Conservation (phyloP, 805 yeast genomes). For the Metschnikowia anglica region DNA sequence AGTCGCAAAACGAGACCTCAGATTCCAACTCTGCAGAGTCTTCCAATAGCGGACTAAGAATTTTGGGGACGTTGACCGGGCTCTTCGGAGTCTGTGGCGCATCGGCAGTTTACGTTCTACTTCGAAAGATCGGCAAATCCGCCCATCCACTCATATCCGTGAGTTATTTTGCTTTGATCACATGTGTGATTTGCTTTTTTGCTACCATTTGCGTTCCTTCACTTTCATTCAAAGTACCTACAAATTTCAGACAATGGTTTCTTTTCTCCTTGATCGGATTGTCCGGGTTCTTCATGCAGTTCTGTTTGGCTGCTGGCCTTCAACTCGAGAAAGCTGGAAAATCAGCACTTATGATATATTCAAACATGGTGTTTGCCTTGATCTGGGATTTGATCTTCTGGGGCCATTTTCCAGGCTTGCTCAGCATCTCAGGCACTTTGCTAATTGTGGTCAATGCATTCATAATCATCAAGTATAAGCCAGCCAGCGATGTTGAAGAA, state of each 20-base stretch:
- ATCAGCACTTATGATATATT: slow-evolving; percentile 71
- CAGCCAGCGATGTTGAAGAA: slow-evolving; percentile 20
- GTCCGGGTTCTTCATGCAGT: slow-evolving; percentile 82
- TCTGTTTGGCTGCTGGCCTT: slow-evolving; percentile 74
- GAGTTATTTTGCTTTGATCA: slow-evolving; percentile 65
- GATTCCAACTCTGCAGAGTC: slow-evolving; percentile 47
- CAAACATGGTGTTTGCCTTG: slow-evolving; percentile 76
- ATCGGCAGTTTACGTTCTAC: slow-evolving; percentile 63
- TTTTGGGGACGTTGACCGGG: slow-evolving; percentile 64
- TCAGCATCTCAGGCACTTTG: slow-evolving; percentile 67
- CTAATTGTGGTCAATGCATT: slow-evolving; percentile 68
- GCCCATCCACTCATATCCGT: slow-evolving; percentile 84
- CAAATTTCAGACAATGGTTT: slow-evolving; percentile 62
- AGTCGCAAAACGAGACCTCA: slow-evolving; percentile 30
- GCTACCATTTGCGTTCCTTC: slow-evolving; percentile 59
- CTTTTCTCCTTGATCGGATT: slow-evolving; percentile 62
- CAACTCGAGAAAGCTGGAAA: slow-evolving; percentile 78
- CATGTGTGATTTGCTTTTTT: slow-evolving; percentile 52
- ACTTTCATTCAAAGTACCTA: slow-evolving; percentile 59
- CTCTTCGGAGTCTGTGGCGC: slow-evolving; percentile 70
- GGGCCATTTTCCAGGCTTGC: slow-evolving; percentile 67
- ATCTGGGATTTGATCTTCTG: slow-evolving; percentile 72
- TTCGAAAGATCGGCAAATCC: slow-evolving; percentile 70
- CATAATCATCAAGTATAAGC: slow-evolving; percentile 54
- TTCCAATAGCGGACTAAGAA: slow-evolving; percentile 50